These are phyloP conservation scores for Plasmopara viticola DNA, from an alignment of 352 stramenopile genomes.

Conservation along the genomic window DNA sequence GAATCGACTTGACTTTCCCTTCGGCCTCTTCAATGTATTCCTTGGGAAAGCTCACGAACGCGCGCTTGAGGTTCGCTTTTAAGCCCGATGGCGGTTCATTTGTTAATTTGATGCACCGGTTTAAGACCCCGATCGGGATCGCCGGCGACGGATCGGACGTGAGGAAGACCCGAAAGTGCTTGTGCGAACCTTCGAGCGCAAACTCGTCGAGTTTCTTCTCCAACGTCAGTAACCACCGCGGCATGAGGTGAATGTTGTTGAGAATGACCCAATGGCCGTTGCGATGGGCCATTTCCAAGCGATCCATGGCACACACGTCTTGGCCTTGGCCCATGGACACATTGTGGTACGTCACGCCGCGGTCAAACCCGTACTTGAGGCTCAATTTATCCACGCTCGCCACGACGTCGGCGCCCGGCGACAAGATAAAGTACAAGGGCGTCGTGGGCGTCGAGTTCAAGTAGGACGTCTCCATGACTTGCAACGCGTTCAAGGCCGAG, in stretches of 20 bases:
- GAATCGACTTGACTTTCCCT: constrained; percentile 94
- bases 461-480: constrained; percentile 95
- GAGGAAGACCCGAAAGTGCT: constrained; percentile 93
- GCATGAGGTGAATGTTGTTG: constrained; percentile 98
- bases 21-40: constrained; percentile 96
- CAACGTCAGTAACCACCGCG: constrained; percentile 91
- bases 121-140: constrained; percentile 94
- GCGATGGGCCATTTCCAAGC: constrained; percentile 90
- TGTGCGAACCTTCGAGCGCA: constrained; percentile 87
- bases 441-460: constrained; percentile 92
- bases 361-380: constrained; percentile 93
- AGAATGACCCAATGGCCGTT: constrained; percentile 98
- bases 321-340: constrained; percentile 97
- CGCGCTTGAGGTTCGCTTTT: constrained; percentile 95
- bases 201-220: constrained; percentile 98
- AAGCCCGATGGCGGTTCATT: constrained; percentile 93
- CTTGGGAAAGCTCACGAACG: constrained; percentile 94
- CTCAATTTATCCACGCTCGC: constrained; percentile 92
- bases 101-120: constrained; percentile 95
- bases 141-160: constrained; percentile 90
- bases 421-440: constrained; percentile 96
- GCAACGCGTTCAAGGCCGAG: constrained; percentile 91
- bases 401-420: constrained; percentile 93
- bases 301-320: constrained; percentile 93
- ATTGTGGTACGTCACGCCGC: constrained; percentile 95